These are phyloP conservation scores for Fonsecaea pedrosoi DNA, from an alignment of 2,329 filamentous ascomycete species.

Conservation along the genomic window DNA sequence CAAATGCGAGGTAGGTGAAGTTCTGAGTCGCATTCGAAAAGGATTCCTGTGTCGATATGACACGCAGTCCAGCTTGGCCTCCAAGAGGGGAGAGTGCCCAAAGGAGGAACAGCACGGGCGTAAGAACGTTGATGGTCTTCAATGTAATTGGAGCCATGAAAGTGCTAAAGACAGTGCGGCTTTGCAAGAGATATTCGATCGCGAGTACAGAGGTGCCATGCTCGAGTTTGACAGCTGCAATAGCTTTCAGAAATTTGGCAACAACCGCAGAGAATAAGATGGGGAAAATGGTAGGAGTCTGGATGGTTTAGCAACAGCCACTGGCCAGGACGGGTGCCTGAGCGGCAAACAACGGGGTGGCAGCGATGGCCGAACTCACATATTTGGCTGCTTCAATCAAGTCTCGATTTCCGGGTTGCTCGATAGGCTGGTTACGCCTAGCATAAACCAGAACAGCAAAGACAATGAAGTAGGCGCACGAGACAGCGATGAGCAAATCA, in stretches of 20 bases:
- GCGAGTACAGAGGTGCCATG: conserved; percentile 9
- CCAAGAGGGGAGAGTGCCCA: conserved; percentile 19
- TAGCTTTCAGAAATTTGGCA: conserved; percentile 15
- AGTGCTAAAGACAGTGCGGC: conserved; percentile 12
- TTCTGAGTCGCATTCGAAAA: conserved; percentile 13
- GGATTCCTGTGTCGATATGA: conserved; percentile 11
- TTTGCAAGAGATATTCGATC: conserved; percentile 18
- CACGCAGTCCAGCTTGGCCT: conserved; percentile 17
- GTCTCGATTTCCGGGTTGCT: conserved; percentile 5
- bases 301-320: not conserved
- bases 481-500: conserved; percentile 5
- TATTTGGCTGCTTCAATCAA: conserved; percentile 18
- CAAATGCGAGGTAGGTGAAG: conserved; percentile 19
- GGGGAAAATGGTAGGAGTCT: conserved; percentile 26
- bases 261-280: conserved; percentile 24
- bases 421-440: conserved; percentile 12
- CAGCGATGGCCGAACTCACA: conserved; percentile 2
- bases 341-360: not conserved
- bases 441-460: conserved; percentile 15
- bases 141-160: conserved; percentile 11
- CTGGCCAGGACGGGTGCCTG: not conserved
- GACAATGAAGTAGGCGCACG: conserved; percentile 14
- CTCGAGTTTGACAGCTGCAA: conserved; percentile 15
- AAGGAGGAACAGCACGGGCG: conserved; percentile 9
- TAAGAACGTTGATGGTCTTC: conserved; percentile 11